These are phyloP conservation scores for Arachis monticola DNA, from an alignment of 331 rosid genomes.

Conservation along the genomic window DNA sequence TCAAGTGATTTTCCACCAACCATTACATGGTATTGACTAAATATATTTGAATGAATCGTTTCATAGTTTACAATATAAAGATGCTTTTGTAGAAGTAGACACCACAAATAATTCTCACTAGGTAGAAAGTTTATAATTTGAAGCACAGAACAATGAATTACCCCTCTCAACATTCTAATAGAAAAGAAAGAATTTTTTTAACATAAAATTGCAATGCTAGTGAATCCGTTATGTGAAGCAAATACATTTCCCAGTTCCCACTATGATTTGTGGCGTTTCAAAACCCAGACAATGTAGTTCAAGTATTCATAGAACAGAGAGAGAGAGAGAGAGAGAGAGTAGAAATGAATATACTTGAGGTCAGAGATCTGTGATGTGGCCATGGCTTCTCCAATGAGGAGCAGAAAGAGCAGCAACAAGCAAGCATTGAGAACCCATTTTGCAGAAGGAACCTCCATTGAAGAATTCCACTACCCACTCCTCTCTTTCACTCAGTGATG, in stretches of 20 bases:
- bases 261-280: background rate
- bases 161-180: background rate
- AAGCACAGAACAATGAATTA: too few relatives aligned
- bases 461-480: constrained; percentile 14
- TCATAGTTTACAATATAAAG: too few relatives aligned
- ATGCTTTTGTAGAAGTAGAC: too few relatives aligned
- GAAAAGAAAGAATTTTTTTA: background rate
- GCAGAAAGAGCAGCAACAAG: constrained; percentile 47
- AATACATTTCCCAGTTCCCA: too few relatives aligned
- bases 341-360: constrained; percentile 40
- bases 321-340: background rate
- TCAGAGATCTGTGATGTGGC: constrained; percentile 56
- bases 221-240: background rate
- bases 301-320: constrained; percentile 20
- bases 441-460: constrained; percentile 56
- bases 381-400: constrained; percentile 55
- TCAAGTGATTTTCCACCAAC: too few relatives aligned
- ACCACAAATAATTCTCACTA: background rate
- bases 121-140: background rate
- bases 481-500: background rate
- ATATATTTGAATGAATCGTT: too few relatives aligned
- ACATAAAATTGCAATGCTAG: background rate
- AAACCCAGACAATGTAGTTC: constrained; percentile 38
- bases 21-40: too few relatives aligned
- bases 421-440: constrained; percentile 42